Conservation (phyloP, 352 stramenopile species). For the Globisporangium spinosum region DNA sequence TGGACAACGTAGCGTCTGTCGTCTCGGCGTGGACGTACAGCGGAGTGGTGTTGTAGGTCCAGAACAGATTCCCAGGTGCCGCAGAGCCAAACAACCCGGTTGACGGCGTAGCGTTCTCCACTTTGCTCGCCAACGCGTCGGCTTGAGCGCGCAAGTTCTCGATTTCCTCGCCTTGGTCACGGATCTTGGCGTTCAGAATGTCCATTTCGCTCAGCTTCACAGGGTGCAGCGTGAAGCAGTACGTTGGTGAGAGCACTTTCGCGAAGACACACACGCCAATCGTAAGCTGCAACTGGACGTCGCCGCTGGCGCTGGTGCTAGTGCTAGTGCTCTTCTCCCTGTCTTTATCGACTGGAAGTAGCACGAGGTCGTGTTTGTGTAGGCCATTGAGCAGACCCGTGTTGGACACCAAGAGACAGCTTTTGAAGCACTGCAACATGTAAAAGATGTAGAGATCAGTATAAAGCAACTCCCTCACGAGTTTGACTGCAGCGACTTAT, state of each 20-base stretch:
- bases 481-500: too few relatives aligned
- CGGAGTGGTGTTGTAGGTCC: neutral
- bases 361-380: conserved; percentile 8
- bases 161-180: conserved; percentile 14
- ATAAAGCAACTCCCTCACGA: too few relatives aligned
- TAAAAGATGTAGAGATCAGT: neutral
- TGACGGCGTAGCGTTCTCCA: neutral
- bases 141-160: conserved; percentile 8
- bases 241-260: conserved; percentile 14
- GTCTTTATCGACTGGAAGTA: neutral
- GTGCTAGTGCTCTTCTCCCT: neutral
- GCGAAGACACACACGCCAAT: conserved; percentile 7
- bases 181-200: conserved; percentile 8
- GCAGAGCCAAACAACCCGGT: neutral
- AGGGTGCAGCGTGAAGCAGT: conserved; percentile 1
- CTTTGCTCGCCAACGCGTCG: neutral
- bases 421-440: conserved; percentile 12
- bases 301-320: neutral
- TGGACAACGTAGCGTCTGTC: neutral
- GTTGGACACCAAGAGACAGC: neutral
- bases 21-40: conserved; percentile 3
- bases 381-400: neutral
- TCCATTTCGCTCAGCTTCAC: conserved; percentile 12
- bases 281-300: conserved; percentile 3
- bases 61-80: neutral